Evolutionary conservation across 495 filamentous ascomycete species (phyloP), one percentile per base, ranked within the genome.

Genomic region (Umbilicaria muhlenbergii): DNA sequence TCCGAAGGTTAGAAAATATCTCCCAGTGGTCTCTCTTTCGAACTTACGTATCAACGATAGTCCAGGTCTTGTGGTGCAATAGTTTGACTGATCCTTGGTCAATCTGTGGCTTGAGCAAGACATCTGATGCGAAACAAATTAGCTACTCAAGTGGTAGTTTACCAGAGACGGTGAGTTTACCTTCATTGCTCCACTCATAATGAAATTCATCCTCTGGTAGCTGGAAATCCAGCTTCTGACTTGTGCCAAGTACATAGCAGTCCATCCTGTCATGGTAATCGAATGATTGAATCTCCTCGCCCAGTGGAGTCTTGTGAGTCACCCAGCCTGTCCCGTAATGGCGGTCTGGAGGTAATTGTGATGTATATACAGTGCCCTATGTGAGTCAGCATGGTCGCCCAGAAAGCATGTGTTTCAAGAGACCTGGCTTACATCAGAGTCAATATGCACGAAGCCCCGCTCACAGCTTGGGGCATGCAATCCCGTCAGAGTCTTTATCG

Each of bases 201-300:
- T 85, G 80, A 36, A 83, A 70, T 36, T 88, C 83, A 47, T 93
- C 85, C 32, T 84, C 83, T 2, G 84, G 83, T 31, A 94, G 64
- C 53, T 81, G 80, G 46, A 92, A 98, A 2, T 75, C 76, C 33
- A 74, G 72, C 36, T 53, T 56, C 18, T 64, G 61, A 44, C 74
- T 79, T 32, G 83, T 86, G 8, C 75, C 83, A 21, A 93, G 60
- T 6, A 89, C 78, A 50, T 92, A 95, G 32, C 78, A 73, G 19
- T 73, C 70, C 46, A 77, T 81, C 5, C 74, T 70, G 8, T 76
- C 66, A 47, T 93, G 89, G 53, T 88, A 88, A 10, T 80, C 64
- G 13, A 96, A 51, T 14, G 74, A 68, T 44, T 78, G 73, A n/a
- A 89, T 66, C 46, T 89, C 80, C 47, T 81, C 70, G 12, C 70